Evolutionary conservation across 169 alveolate genomes (phyloP), one percentile per base, ranked within the genome.

Genomic region (Eimeria falciformis): DNA sequence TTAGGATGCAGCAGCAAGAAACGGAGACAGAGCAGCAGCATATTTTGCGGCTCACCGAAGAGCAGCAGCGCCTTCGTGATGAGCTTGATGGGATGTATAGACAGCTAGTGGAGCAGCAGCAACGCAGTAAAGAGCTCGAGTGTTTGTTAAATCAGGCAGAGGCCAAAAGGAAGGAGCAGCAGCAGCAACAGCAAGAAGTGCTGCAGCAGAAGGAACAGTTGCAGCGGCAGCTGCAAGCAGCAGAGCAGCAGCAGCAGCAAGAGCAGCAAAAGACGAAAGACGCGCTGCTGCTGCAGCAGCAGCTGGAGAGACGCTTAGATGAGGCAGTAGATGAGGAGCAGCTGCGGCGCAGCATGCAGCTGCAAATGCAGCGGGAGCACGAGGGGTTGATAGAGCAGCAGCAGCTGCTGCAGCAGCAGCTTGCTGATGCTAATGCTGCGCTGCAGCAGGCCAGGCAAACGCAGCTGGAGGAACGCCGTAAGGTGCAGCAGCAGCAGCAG

Each of bases 41-140:
- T 2, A 71, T 78, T 40, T 58, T 78, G 88, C 88, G 73, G 3
- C 88, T 78, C 2, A 78, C 88, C 12, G 88, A 78, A 17, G 88
- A 78, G 73, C 88, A 78, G 88, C 88, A 78, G 73, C 88, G 71
- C 46, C 50, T 78, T 2, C 53, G 29, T 9, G 29, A 21, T 4
- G 73, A 46, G 40, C 47, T 53, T 3, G 88, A 78, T 78, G 73
- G 73, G 69, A 71, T 50, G 88, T 78, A 78, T 21, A n/a, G 29
- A 7, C 23, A 78, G 88, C 88, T 50, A 71, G 73, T 11, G 88
- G 73, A 50, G 88, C 88, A 78, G 88, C 88, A 78, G 88, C 88
- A 78, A 47, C 88, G 88, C 73, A 12, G 73, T 50, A 78, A 53
- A 40, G 88, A 78, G 73, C 73, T 78, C 2, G 88, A 78, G 88